Conservation (phyloP, 1,139 yeast genomes). For the Scheffersomyces segobiensis region DNA sequence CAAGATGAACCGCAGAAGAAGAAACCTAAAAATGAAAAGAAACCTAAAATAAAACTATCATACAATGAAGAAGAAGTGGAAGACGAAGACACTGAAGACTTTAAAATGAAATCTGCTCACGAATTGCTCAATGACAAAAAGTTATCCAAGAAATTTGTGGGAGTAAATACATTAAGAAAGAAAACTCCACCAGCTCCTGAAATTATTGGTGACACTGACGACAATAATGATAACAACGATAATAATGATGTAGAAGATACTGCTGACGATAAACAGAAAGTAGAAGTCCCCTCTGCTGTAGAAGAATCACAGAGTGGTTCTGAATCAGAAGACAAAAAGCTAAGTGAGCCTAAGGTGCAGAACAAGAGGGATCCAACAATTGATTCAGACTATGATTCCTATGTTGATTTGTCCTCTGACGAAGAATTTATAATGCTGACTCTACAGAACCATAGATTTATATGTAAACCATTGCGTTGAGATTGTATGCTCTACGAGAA, state of each 20-base stretch:
- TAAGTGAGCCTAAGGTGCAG: neutral
- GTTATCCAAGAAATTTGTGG: conserved; percentile 12
- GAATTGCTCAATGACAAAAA: conserved; percentile 35
- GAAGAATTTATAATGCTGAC: conserved; percentile 6
- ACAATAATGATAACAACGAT: neutral
- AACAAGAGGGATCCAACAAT: conserved; percentile 20
- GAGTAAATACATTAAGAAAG: neutral
- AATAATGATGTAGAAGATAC: conserved; percentile 2
- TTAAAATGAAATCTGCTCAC: conserved; percentile 54
- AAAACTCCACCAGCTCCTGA: conserved; percentile 1
- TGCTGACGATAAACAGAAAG: conserved; percentile 6
- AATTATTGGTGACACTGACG: neutral
- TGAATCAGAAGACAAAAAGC: conserved; percentile 4
- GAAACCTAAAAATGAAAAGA: conserved; percentile 21
- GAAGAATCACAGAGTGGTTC: conserved; percentile 4
- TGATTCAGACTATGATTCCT: conserved; percentile 30
- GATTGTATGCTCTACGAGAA: neutral
- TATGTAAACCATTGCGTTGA: conserved; percentile 15
- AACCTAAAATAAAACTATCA: conserved; percentile 17
- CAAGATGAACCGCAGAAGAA: conserved; percentile 20
- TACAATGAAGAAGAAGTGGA: conserved; percentile 29
- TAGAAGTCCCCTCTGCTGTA: conserved; percentile 6
- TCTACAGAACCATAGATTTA: conserved; percentile 6
- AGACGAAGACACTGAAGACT: conserved; percentile 29
- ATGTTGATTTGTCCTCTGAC: conserved; percentile 22